A percentile compares a stretch with the other conserved stretches of the same genome.
These are phyloP conservation scores for Eimeria necatrix DNA, from an alignment of 169 alveolate genomes.

Conservation along the genomic window DNA sequence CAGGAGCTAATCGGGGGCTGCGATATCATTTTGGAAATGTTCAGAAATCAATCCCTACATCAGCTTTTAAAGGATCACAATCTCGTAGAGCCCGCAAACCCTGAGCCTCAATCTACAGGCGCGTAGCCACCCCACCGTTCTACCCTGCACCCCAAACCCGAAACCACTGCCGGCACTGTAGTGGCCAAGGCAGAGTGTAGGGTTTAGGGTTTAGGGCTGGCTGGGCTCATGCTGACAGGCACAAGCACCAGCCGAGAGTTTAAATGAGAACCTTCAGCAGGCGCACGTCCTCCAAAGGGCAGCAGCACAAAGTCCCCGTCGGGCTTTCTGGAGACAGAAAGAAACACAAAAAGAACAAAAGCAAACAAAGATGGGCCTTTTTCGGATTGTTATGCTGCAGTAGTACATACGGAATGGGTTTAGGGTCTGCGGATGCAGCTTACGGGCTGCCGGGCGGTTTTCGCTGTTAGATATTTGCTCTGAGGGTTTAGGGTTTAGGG, in stretches of 20 bases:
- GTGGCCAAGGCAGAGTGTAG: neutral
- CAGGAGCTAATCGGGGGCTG: conserved; percentile 11
- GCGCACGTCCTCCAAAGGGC: neutral
- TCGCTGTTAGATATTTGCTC: neutral
- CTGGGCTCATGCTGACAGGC: neutral
- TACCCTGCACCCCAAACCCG: neutral
- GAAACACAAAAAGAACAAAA: too few species aligned
- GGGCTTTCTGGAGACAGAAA: neutral
- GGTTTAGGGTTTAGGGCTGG: conserved; percentile 35
- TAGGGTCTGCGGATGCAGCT: neutral
- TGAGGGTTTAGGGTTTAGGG: conserved; percentile 38
- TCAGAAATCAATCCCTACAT: neutral
- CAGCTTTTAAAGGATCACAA: neutral
- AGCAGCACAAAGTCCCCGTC: neutral
- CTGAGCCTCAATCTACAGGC: neutral
- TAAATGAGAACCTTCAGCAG: neutral
- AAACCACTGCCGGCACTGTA: too few species aligned
- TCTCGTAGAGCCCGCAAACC: neutral
- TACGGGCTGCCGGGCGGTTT: neutral
- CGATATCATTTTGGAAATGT: conserved; percentile 13
- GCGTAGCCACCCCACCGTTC: neutral
- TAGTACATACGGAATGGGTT: neutral
- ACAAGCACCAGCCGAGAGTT: neutral
- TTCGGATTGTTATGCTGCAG: too few species aligned
- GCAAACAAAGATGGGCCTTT: too few species aligned